Evolutionary conservation across 2,329 filamentous ascomycete genomes (phyloP), one percentile per base, ranked within the genome.

Genomic region (Fonsecaea erecta): DNA sequence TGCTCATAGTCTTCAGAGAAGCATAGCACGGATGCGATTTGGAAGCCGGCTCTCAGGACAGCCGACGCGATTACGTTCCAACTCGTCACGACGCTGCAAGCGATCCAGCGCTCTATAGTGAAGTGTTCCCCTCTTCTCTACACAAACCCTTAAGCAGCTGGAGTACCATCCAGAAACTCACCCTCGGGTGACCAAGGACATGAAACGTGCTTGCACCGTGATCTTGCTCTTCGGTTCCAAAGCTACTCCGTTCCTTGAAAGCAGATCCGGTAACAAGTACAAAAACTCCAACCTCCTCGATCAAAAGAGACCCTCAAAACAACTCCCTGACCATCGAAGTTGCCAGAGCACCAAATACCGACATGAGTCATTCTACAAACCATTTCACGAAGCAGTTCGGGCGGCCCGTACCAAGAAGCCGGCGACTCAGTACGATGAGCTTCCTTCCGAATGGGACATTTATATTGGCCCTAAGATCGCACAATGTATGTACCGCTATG

Each of bases 11-110:
- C 18, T 80, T 81, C 71, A 80, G 83, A 57, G 73, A 81, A 53
- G 73, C 74, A 30, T 83, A 80, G 73, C 81, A 83, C 62, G 72
- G 75, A 4, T 80, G 75, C 4, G 81, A 83, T 52, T 68, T 81
- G 1, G 77, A 80, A 54, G 77, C 79, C 0, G 74, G 77, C 2
- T 76, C 77, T 0, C 74, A 76, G 28, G 72, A 75, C 51, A 75
- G 73, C 58, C 81, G 80, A 66, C 30, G 34, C 11, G 34, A 54
- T n/a, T 62, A 62, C 40, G 21, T 55, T 7, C 8, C 26, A 18
- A 43, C 37, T 26, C 9, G 6, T 32, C 16, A 16, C 11, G 24
- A 54, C n/a, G 52, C 52, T 18, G 28, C 12, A 34, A n/a, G n/a
- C 16, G 30, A 34, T 32, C n/a, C 18, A 18, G 4, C 3, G n/a